These are phyloP conservation scores for Corylus americana DNA, from an alignment of 306 rosid genomes.

Conservation along the genomic window DNA sequence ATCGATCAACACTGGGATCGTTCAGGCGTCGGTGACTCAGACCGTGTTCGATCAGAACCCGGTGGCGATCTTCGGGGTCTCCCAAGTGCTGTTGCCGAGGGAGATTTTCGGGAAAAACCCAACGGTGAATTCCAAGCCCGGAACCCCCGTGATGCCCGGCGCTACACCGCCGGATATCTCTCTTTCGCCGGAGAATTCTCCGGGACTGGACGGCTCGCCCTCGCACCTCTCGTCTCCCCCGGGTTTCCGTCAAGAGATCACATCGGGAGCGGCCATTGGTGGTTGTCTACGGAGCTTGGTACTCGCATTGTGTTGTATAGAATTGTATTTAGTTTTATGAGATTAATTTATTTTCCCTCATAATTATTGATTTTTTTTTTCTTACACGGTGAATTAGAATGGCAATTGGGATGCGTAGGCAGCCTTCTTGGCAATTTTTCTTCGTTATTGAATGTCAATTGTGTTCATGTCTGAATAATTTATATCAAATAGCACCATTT, in stretches of 20 bases:
- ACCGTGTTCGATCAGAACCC: conserved; percentile 94
- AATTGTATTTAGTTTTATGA: conserved; percentile 71
- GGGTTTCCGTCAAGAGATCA: conserved; percentile 48
- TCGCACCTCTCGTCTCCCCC: conserved; percentile 77
- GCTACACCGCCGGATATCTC: conserved; percentile 61
- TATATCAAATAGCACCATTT: conserved; percentile 32
- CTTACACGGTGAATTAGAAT: conserved; percentile 51
- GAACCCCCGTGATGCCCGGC: conserved; percentile 4
- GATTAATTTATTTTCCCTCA: conserved; percentile 38
- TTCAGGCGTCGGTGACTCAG: conserved; percentile 76
- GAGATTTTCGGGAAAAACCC: conserved; percentile 78
- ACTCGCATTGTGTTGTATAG: conserved; percentile 66
- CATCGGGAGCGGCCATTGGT: conserved; percentile 41
- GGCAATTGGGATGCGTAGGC: conserved; percentile 62
- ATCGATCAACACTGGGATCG: conserved; percentile 77
- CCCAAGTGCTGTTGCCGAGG: conserved; percentile 75
- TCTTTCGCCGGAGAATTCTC: conserved; percentile 56
- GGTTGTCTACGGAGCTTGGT: conserved; percentile 34
- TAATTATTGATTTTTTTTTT: conserved; percentile 35
- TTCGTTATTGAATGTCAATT: conserved; percentile 35
- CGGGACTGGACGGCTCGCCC: conserved; percentile 43
- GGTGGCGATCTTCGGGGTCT: conserved; percentile 86
- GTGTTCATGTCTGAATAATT: conserved; percentile 38
- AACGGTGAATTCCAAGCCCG: conserved; percentile 36
- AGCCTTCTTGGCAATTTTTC: conserved; percentile 29